phyloP scores from a whole-genome alignment of 2,329 filamentous ascomycete species.

The Claviceps monticola region DNA sequence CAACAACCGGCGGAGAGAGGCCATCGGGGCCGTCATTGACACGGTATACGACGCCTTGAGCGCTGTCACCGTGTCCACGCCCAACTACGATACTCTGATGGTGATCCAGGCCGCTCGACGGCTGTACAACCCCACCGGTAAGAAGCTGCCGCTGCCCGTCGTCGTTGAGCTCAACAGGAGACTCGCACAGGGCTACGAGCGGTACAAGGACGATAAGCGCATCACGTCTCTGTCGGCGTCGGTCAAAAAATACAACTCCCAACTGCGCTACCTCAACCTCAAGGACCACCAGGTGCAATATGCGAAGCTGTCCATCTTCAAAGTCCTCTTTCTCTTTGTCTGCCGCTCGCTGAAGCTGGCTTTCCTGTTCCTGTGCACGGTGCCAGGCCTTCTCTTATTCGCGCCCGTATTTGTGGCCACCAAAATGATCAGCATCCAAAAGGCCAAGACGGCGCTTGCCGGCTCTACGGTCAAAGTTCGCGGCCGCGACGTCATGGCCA shows the following conservation, averaged over 20 bases:
- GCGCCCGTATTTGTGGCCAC: slow-evolving; percentile 75
- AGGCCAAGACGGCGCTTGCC: slow-evolving; percentile 71
- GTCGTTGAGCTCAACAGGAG: slow-evolving; percentile 90
- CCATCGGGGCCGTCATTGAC: slow-evolving; percentile 73
- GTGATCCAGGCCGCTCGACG: slow-evolving; percentile 87
- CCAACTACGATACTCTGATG: slow-evolving; percentile 94
- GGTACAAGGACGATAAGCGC: slow-evolving; percentile 81
- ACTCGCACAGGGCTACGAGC: slow-evolving; percentile 79
- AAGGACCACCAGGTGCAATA: slow-evolving; percentile 93
- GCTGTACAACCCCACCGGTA: slow-evolving; percentile 87
- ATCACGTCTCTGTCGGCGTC: slow-evolving; percentile 62
- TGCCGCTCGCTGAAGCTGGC: slow-evolving; percentile 69
- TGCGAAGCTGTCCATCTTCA: slow-evolving; percentile 65
- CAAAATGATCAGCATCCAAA: slow-evolving; percentile 67
- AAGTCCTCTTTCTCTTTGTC: slow-evolving; percentile 62
- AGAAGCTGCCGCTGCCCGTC: slow-evolving; percentile 81
- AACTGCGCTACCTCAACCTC: slow-evolving; percentile 72
- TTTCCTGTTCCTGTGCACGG: slow-evolving; percentile 63
- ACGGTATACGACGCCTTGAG: slow-evolving; percentile 74
- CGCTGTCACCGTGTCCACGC: slow-evolving; percentile 80
- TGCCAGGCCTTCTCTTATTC: slow-evolving; percentile 80
- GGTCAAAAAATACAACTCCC: slow-evolving; percentile 74
- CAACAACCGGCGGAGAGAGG: slow-evolving; percentile 68
- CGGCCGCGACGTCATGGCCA: slow-evolving; percentile 80
- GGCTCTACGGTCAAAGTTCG: slow-evolving; percentile 81